These are phyloP conservation scores for Fistulinella cinereoalba DNA, from an alignment of 1,284 basidiomycete species.

Conservation along the genomic window DNA sequence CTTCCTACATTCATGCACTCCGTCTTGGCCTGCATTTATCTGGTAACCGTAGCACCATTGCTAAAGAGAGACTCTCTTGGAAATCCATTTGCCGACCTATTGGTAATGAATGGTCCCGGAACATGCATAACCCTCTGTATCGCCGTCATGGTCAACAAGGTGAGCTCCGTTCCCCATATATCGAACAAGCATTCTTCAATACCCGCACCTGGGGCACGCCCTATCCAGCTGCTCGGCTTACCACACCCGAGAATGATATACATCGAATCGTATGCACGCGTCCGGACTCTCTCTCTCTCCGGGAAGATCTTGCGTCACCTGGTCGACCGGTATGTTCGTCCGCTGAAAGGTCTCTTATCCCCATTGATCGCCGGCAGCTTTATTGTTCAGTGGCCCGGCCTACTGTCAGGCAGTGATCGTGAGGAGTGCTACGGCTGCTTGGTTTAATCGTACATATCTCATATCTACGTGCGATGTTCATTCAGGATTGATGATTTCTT, in stretches of 20 bases:
- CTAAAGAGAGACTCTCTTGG: constrained; percentile 25
- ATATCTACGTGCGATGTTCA: not conserved
- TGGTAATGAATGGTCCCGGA: constrained; percentile 94
- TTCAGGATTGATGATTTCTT: no score
- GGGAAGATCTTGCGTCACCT: constrained; percentile 78
- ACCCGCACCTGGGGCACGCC: constrained; percentile 4
- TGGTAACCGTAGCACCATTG: constrained; percentile 53
- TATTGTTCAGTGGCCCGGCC: constrained; percentile 81
- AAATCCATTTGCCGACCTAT: constrained; percentile 64
- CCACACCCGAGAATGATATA: constrained; percentile 79
- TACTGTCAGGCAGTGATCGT: constrained; percentile 41
- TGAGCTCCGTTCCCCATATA: constrained; percentile 39
- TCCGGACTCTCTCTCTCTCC: constrained; percentile 78
- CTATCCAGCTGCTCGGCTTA: constrained; percentile 68
- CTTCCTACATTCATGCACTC: constrained; percentile 63
- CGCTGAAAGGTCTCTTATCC: not conserved
- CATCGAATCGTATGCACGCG: constrained; percentile 93
- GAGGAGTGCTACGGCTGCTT: constrained; percentile 63
- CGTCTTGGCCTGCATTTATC: constrained; percentile 54
- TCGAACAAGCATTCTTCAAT: not conserved
- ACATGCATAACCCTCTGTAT: constrained; percentile 84
- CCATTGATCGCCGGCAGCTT: constrained; percentile 49
- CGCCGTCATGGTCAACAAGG: constrained; percentile 73
- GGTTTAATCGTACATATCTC: constrained; percentile 41
- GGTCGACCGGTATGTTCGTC: constrained; percentile 68